Base-by-base conservation (phyloP, 495 filamentous ascomycete species). In the Xylaria flabelliformis region DNA sequence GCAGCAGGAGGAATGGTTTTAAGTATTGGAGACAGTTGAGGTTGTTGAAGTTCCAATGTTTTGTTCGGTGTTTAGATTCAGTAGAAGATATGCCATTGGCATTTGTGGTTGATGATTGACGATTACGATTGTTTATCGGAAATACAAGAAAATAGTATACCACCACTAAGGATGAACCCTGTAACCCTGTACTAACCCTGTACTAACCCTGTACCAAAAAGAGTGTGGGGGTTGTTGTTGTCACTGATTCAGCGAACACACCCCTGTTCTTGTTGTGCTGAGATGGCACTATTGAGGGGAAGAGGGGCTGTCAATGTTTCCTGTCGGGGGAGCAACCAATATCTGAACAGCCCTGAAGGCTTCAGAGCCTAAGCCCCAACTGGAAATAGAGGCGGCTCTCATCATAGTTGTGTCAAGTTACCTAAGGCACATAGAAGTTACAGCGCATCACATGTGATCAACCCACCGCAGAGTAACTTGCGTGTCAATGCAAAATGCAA, bases 261-360 rank as follows among this genome's bases (percentile, higher is more conserved):
- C 15, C 34, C 55, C 32, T 59, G 26, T 13, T 34, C 32, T 53
- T 26, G 2, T 21, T 1, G 50, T 53, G 39, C 42, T 46, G 42
- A 17, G 42, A 46, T 46, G 42, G 42, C 13, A 46, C 17, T 50
- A 50, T 50, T 50, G 24, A 64, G 68, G 36, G 56, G 68, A 56
- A 67, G 72, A 56, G 15, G 71, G 66, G 26, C 39, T 67, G 32
- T n/a, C 39, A 2, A 32, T 29, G 39, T 17, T 64, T 10, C 62
- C 41, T 9, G 62, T 64, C 62, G 62, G 62, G 21, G 62, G 62
- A 64, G 62, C 62, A 64, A 64, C 62, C 42, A 46, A 13, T 44
- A 21, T 41, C 62, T 5, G 42, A 44, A 44, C 13, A 32, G 15
- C 62, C 39, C n/a, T 12, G 59, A 17, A 15, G 21, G 34, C 19